phyloP scores from a whole-genome alignment of 176 grass and related monocot species.

The Juncus effusus region DNA sequence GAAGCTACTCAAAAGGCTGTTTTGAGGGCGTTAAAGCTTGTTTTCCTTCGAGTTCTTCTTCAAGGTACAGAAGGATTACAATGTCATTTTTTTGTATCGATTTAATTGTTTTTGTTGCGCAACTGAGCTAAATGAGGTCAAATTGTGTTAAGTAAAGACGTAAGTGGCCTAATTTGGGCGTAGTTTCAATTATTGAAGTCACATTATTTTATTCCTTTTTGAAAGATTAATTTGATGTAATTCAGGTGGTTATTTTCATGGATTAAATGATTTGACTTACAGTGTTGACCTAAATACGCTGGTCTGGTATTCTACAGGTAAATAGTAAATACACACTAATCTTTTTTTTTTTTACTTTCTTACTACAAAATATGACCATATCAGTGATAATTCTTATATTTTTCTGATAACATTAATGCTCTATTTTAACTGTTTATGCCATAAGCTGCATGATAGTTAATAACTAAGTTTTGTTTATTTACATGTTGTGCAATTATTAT shows the following conservation, averaged over 20 bases:
- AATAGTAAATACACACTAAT: constrained; percentile 12
- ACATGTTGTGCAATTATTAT: background rate
- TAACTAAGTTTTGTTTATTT: background rate
- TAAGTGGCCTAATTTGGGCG: background rate
- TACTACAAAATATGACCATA: too few species aligned
- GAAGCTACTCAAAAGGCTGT: constrained; percentile 68
- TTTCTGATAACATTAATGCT: too few species aligned
- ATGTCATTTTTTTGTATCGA: background rate
- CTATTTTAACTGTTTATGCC: too few species aligned
- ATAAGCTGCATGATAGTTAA: too few species aligned
- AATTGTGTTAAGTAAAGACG: constrained; percentile 1
- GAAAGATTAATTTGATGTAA: background rate
- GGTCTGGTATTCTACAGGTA: constrained; percentile 89
- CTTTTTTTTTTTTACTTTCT: too few species aligned
- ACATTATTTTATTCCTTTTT: too few species aligned
- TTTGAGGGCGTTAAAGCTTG: constrained; percentile 67
- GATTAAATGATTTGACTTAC: constrained; percentile 68
- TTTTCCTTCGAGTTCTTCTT: constrained; percentile 73
- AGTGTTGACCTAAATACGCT: constrained; percentile 71
- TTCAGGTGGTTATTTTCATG: constrained; percentile 86
- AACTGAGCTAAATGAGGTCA: background rate
- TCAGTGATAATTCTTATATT: too few species aligned
- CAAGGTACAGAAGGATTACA: constrained; percentile 57
- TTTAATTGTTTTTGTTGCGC: background rate
- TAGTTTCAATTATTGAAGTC: constrained; percentile 4